These are phyloP conservation scores for Fomes fomentarius DNA, from an alignment of 1,284 basidiomycete genomes.

Conservation along the genomic window DNA sequence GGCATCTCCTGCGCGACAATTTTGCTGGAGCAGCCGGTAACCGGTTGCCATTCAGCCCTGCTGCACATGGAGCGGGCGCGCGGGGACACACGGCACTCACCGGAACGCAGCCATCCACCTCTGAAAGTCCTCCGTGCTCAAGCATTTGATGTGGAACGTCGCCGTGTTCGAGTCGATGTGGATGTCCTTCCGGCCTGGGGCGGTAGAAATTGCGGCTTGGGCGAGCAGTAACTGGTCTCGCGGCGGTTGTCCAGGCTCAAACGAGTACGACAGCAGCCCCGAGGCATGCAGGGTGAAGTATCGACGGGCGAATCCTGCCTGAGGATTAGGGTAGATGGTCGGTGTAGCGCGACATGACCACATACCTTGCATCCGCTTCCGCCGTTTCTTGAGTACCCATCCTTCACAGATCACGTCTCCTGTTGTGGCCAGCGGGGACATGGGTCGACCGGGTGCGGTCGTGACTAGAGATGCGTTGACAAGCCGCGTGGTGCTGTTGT, in stretches of 20 bases:
- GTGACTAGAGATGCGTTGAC: constrained; percentile 22
- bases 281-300: constrained; percentile 71
- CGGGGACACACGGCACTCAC: constrained; percentile 38
- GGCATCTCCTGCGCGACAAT: constrained; percentile 55
- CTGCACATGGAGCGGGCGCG: background rate
- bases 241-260: constrained; percentile 69
- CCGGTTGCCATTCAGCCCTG: background rate
- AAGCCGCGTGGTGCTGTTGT: constrained; percentile 10
- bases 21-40: constrained; percentile 44
- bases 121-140: constrained; percentile 70
- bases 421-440: constrained; percentile 5
- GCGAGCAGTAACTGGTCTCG: constrained; percentile 72
- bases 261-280: constrained; percentile 76
- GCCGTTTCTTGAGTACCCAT: constrained; percentile 82
- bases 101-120: constrained; percentile 76
- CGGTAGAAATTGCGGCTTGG: constrained; percentile 75
- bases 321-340: background rate
- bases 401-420: constrained; percentile 56
- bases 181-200: constrained; percentile 69
- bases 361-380: constrained; percentile 84
- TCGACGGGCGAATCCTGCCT: constrained; percentile 78
- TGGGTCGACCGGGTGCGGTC: constrained; percentile 9
- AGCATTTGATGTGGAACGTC: constrained; percentile 81
- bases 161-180: constrained; percentile 77
- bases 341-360: background rate